Evolutionary conservation across 164 flowering plant species (phyloP).

Genomic region (Tetrastigma voinierianum): DNA sequence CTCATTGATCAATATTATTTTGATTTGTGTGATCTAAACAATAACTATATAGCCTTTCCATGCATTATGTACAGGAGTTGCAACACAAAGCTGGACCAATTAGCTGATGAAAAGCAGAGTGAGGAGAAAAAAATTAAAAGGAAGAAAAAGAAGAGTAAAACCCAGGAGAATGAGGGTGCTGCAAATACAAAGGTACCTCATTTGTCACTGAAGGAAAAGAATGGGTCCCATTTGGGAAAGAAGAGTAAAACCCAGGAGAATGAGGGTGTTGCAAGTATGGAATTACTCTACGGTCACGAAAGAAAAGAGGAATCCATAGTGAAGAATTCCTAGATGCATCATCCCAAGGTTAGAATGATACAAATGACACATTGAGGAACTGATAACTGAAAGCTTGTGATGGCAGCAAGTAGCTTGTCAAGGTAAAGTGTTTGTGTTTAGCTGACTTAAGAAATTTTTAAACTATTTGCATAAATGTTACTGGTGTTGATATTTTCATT

Average conservation of each 20-base stretch:
- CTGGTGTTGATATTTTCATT: too few relatives aligned
- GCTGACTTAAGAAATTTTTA: neutral
- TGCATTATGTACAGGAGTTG: conserved; percentile 6
- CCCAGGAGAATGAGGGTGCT: conserved; percentile 6
- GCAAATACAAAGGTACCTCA: neutral
- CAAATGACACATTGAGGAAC: conserved; percentile 46
- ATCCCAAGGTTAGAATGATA: conserved; percentile 17
- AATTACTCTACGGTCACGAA: too few relatives aligned
- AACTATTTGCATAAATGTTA: neutral
- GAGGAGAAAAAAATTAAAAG: conserved; percentile 26
- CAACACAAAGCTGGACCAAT: neutral
- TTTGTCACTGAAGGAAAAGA: conserved; percentile 4
- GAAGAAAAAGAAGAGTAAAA: conserved; percentile 28
- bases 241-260: conserved; percentile 17
- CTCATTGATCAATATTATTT: neutral
- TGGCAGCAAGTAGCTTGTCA: conserved; percentile 38
- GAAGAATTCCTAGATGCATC: too few relatives aligned
- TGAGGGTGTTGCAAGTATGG: conserved; percentile 2
- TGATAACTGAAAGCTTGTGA: conserved; percentile 32
- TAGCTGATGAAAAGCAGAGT: conserved; percentile 10
- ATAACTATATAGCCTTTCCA: too few relatives aligned
- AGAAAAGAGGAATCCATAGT: too few relatives aligned
- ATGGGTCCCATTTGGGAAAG: conserved; percentile 1
- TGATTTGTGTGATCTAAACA: too few relatives aligned
- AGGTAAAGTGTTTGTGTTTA: conserved; percentile 23